phyloP scores from a whole-genome alignment of 345 rosid species.

The Citrus unshiu region DNA sequence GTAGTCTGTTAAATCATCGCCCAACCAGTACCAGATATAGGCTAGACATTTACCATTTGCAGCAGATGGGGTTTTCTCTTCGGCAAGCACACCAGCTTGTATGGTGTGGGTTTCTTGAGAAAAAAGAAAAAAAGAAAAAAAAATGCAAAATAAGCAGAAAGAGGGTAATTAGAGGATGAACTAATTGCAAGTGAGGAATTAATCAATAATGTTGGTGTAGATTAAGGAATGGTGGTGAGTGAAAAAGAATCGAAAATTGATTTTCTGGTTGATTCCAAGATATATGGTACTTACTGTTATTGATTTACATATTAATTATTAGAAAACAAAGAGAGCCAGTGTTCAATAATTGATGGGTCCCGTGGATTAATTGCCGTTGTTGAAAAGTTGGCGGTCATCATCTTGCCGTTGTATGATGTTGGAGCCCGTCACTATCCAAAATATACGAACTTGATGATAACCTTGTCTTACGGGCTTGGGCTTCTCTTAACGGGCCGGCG shows the following conservation, averaged over 20 bases:
- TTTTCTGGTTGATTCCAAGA: too few relatives aligned
- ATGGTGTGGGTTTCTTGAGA: not conserved
- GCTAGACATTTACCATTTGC: too few relatives aligned
- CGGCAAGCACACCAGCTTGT: too few relatives aligned
- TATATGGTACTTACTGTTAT: not conserved
- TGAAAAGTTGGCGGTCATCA: slow-evolving; percentile 8
- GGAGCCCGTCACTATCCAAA: not conserved
- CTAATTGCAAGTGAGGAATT: not conserved
- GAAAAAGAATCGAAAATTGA: too few relatives aligned
- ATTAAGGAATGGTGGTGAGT: too few relatives aligned
- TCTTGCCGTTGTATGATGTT: not conserved
- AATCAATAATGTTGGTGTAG: not conserved
- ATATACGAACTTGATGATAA: not conserved
- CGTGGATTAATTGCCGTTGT: not conserved
- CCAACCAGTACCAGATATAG: not conserved
- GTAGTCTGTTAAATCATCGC: not conserved
- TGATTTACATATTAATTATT: not conserved
- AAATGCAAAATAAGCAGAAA: not conserved
- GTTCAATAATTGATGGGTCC: slow-evolving; percentile 21
- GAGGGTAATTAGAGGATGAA: not conserved
- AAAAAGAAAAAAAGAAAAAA: too few relatives aligned
- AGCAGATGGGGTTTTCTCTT: too few relatives aligned
- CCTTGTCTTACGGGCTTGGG: not conserved
- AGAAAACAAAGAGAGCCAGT: slow-evolving; percentile 3
- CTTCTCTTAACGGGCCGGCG: not conserved